These are phyloP conservation scores for Geotrichum carabidarum DNA, from an alignment of 1,139 yeast genomes.

Conservation along the genomic window DNA sequence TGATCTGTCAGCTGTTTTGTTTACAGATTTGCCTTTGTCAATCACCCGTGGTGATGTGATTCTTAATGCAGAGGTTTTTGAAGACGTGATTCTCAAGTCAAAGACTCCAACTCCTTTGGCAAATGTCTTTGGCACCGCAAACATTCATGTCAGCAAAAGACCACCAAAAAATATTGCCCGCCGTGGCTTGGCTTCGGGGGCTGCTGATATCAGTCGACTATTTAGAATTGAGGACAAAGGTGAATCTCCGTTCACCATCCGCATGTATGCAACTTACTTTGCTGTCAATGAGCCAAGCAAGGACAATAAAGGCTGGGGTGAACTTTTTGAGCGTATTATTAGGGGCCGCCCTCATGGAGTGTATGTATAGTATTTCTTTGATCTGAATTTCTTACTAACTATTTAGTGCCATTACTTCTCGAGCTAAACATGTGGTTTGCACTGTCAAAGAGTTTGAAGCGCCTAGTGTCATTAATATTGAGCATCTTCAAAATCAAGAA, in stretches of 20 bases:
- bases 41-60: slow-evolving; percentile 37
- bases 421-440: slow-evolving; percentile 68
- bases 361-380: slow-evolving; percentile 20
- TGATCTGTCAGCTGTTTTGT: slow-evolving; percentile 73
- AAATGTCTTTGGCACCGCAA: slow-evolving; percentile 13
- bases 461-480: slow-evolving; percentile 43
- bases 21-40: slow-evolving; percentile 69
- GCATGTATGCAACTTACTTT: slow-evolving; percentile 65
- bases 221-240: slow-evolving; percentile 61
- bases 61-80: slow-evolving; percentile 35
- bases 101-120: slow-evolving; percentile 19
- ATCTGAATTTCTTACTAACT: neutral
- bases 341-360: slow-evolving; percentile 73
- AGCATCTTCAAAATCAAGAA: slow-evolving; percentile 40
- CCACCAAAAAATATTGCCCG: slow-evolving; percentile 41
- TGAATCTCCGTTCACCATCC: slow-evolving; percentile 66
- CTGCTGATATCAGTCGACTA: slow-evolving; percentile 74
- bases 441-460: slow-evolving; percentile 71
- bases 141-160: slow-evolving; percentile 8
- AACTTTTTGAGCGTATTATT: slow-evolving; percentile 70
- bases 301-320: slow-evolving; percentile 84
- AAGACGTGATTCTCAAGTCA: slow-evolving; percentile 29
- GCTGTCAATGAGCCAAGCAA: slow-evolving; percentile 32
- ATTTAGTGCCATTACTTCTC: slow-evolving; percentile 55
- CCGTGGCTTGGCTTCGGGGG: slow-evolving; percentile 86